Conservation (phyloP, 208 protist genomes). For the Angomonas deanei region DNA sequence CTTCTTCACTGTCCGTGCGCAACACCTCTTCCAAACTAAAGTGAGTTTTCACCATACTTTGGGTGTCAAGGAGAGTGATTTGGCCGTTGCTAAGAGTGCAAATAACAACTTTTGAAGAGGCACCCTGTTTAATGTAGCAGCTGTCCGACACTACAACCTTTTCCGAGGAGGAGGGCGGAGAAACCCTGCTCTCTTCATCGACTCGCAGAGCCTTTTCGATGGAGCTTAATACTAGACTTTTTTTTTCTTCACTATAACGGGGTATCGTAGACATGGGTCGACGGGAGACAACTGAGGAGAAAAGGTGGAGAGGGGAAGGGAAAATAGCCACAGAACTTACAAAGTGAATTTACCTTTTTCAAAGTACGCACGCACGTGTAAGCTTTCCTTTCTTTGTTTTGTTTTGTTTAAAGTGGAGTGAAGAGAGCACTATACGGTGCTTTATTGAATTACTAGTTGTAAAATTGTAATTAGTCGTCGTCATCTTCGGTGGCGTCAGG, state of each 20-base stretch:
- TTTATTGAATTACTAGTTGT: not conserved
- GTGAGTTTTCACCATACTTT: slow-evolving; percentile 59
- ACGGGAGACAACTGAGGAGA: not conserved
- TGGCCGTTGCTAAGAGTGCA: slow-evolving; percentile 56
- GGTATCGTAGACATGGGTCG: too few relatives aligned
- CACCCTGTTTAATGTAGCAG: slow-evolving; percentile 26
- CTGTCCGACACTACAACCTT: slow-evolving; percentile 46
- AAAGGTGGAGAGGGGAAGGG: not conserved
- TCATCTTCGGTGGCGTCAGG: slow-evolving; percentile 72
- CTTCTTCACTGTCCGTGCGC: too few relatives aligned
- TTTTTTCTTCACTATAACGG: too few relatives aligned
- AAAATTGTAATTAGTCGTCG: slow-evolving; percentile 38
- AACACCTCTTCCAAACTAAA: too few relatives aligned
- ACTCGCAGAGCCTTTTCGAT: too few relatives aligned
- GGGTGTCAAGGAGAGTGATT: slow-evolving; percentile 62
- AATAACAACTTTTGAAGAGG: slow-evolving; percentile 37
- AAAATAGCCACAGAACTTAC: slow-evolving; percentile 9
- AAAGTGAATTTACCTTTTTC: slow-evolving; percentile 10
- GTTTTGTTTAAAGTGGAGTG: not conserved
- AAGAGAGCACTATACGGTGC: not conserved
- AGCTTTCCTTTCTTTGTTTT: too few relatives aligned
- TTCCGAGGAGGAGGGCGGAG: slow-evolving; percentile 41
- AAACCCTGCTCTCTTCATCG: slow-evolving; percentile 50
- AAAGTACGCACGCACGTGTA: too few relatives aligned
- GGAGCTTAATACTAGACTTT: slow-evolving; percentile 41